phyloP scores from a whole-genome alignment of 192 early-diverging fungal species.

The Podila epigama region DNA sequence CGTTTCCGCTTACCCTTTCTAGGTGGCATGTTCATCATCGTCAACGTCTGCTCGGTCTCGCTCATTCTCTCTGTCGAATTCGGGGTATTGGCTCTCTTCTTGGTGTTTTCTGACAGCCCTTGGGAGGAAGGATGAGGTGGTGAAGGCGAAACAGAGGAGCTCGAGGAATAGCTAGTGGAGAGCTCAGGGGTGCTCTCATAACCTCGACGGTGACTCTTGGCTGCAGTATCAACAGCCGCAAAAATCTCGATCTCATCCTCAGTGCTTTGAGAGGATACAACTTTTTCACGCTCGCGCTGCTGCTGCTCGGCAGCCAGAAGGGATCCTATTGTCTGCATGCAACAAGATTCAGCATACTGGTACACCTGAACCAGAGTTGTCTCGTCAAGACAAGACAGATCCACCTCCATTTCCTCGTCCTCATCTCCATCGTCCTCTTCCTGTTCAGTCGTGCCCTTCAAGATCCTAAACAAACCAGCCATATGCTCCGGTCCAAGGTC shows the following conservation, averaged over 20 bases:
- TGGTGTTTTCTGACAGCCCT: background rate
- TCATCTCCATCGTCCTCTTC: conserved; percentile 25
- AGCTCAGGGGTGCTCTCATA: conserved; percentile 31
- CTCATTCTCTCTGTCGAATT: background rate
- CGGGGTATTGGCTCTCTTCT: background rate
- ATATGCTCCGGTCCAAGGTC: conserved; percentile 44
- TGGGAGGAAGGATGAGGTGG: conserved; percentile 32
- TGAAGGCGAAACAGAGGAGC: conserved; percentile 22
- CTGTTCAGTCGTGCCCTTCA: conserved; percentile 14
- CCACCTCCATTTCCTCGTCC: conserved; percentile 44
- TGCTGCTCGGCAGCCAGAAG: conserved; percentile 38
- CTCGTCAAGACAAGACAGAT: conserved; percentile 38
- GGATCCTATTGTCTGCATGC: conserved; percentile 40
- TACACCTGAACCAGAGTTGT: conserved; percentile 36
- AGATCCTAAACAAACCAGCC: conserved; percentile 33
- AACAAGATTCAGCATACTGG: conserved; percentile 46
- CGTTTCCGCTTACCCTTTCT: conserved; percentile 38
- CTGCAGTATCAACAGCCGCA: conserved; percentile 4
- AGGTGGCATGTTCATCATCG: conserved; percentile 3
- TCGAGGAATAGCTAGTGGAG: conserved; percentile 8
- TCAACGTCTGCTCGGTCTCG: conserved; percentile 7
- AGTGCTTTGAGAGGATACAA: background rate
- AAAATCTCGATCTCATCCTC: background rate
- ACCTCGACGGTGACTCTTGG: conserved; percentile 9
- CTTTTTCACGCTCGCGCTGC: conserved; percentile 23